Evolutionary conservation across 1,284 basidiomycete genomes (phyloP).

Genomic region (Laetiporus sulphureus): DNA sequence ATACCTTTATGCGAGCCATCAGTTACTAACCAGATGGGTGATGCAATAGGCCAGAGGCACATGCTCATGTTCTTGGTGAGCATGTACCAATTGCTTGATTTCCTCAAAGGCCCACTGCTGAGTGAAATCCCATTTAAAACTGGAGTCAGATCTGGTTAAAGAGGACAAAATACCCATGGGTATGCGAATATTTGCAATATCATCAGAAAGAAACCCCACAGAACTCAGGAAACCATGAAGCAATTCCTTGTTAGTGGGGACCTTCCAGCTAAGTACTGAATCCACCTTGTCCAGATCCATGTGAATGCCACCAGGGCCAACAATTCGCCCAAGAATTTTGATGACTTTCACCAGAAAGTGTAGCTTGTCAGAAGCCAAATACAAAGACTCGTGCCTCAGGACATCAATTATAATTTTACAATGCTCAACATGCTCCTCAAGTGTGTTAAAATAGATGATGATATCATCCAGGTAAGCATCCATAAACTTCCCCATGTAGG

Average conservation of each 20-base stretch:
- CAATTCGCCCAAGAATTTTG: slow-evolving; percentile 20
- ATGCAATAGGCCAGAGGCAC: slow-evolving; percentile 15
- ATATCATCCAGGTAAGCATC: slow-evolving; percentile 19
- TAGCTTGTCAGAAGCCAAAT: not conserved
- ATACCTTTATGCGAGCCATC: slow-evolving; percentile 12
- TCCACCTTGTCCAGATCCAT: slow-evolving; percentile 26
- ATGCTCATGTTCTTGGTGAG: slow-evolving; percentile 11
- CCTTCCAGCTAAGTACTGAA: slow-evolving; percentile 24
- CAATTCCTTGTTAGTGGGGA: slow-evolving; percentile 14
- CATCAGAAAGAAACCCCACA: slow-evolving; percentile 19
- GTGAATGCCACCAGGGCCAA: slow-evolving; percentile 21
- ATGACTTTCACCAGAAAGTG: not conserved
- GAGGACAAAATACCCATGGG: slow-evolving; percentile 15
- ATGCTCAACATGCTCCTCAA: slow-evolving; percentile 21
- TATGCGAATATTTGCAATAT: slow-evolving; percentile 11
- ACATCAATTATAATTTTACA: slow-evolving; percentile 3
- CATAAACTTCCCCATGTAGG: slow-evolving; percentile 18
- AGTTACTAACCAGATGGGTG: slow-evolving; percentile 12
- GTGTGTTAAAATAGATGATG: slow-evolving; percentile 21
- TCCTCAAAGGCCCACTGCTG: slow-evolving; percentile 21
- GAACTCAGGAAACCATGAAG: slow-evolving; percentile 17
- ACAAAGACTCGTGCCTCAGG: not conserved
- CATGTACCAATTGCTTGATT: slow-evolving; percentile 14
- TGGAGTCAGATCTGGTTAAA: slow-evolving; percentile 3
- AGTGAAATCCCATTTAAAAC: slow-evolving; percentile 16